Percentiles rank a stretch among this genome's conserved stretches.
Conservation (phyloP, 176 grass and related monocot species). For the Triticum timopheevii region DNA sequence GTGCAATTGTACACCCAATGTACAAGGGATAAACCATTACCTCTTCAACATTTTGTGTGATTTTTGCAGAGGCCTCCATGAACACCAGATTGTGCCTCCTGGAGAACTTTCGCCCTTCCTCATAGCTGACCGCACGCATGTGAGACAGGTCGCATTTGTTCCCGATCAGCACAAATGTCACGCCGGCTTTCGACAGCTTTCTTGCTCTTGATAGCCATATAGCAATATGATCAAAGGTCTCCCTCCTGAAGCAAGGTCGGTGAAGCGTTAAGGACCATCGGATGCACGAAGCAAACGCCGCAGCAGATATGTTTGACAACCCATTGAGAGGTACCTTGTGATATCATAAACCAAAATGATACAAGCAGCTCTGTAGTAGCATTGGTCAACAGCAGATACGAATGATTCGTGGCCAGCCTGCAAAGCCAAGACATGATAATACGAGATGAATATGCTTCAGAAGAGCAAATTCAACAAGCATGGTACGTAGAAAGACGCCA, state of each 20-base stretch:
- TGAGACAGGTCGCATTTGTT: constrained; percentile 69
- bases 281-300: neutral
- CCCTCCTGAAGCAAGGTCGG: constrained; percentile 40
- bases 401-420: constrained; percentile 57
- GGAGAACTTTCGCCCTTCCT: constrained; percentile 73
- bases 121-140: constrained; percentile 57
- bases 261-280: neutral
- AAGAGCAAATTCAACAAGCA: too few species aligned
- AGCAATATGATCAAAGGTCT: constrained; percentile 68
- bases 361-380: constrained; percentile 59
- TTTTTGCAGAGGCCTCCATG: constrained; percentile 73
- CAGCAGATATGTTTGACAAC: neutral
- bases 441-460: constrained; percentile 17
- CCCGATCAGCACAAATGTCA: constrained; percentile 58
- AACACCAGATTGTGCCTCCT: constrained; percentile 58
- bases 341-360: constrained; percentile 70
- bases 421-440: neutral
- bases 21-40: constrained; percentile 18
- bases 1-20: neutral
- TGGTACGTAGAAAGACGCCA: too few species aligned
- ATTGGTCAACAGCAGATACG: constrained; percentile 43
- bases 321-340: constrained; percentile 32
- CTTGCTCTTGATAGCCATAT: constrained; percentile 66
- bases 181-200: constrained; percentile 50
- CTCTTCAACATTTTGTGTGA: constrained; percentile 58